A percentile compares a stretch with the other conserved stretches of the same genome.
Conservation (phyloP, 2,329 filamentous ascomycete genomes). For the Claviceps maximensis region DNA sequence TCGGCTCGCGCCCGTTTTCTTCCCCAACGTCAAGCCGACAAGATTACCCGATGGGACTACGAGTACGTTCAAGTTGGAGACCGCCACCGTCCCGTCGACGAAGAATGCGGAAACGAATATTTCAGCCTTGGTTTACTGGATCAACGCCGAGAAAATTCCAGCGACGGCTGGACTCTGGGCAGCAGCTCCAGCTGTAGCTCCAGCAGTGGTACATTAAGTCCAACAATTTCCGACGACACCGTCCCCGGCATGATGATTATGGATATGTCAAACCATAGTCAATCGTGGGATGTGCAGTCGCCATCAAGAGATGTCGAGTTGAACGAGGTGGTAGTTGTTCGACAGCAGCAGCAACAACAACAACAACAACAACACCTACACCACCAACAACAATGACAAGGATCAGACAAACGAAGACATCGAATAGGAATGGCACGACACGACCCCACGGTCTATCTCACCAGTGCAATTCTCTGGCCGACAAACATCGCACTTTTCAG, state of each 20-base stretch:
- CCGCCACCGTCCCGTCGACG: slow-evolving; percentile 26
- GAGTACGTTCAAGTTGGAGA: slow-evolving; percentile 84
- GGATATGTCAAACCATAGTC: slow-evolving; percentile 24
- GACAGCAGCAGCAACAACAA: slow-evolving; percentile 15
- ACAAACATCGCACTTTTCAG: background rate
- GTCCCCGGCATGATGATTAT: slow-evolving; percentile 21
- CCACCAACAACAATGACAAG: background rate
- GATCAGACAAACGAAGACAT: background rate
- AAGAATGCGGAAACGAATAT: slow-evolving; percentile 33
- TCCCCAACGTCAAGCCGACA: slow-evolving; percentile 69
- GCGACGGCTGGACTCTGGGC: slow-evolving; percentile 82
- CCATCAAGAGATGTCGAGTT: slow-evolving; percentile 30
- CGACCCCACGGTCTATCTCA: background rate
- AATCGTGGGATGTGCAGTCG: slow-evolving; percentile 24
- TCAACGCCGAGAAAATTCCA: slow-evolving; percentile 37
- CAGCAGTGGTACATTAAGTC: slow-evolving; percentile 36
- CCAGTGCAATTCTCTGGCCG: background rate
- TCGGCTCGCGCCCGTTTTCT: slow-evolving; percentile 68
- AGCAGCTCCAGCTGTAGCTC: slow-evolving; percentile 57
- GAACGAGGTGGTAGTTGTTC: slow-evolving; percentile 30
- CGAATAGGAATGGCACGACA: background rate
- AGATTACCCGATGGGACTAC: slow-evolving; percentile 87
- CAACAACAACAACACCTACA: background rate
- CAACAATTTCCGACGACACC: slow-evolving; percentile 32
- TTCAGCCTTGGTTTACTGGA: slow-evolving; percentile 34